Percentiles rank a stretch among this genome's conserved stretches.
Conservation (phyloP, 495 filamentous ascomycete species). For the Neurospora sp. region DNA sequence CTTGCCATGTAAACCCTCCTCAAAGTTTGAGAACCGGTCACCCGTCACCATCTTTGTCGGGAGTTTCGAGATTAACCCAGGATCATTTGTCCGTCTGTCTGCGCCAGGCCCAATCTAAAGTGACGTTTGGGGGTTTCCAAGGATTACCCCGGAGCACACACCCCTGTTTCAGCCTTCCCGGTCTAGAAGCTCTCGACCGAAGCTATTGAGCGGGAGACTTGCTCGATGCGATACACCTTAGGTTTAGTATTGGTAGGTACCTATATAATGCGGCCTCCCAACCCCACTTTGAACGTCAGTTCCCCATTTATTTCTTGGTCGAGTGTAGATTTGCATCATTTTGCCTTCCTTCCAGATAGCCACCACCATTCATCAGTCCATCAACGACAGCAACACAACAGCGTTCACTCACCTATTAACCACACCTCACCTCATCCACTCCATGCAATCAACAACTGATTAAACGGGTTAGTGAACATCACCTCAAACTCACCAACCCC, state of each 20-base stretch:
- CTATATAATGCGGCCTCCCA: background rate
- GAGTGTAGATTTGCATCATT: background rate
- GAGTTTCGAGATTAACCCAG: background rate
- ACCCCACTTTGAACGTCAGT: background rate
- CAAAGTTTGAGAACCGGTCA: background rate
- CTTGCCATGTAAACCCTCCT: background rate
- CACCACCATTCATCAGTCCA: background rate
- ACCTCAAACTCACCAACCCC: background rate
- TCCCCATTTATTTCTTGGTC: background rate
- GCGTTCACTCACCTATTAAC: background rate
- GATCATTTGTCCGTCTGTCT: background rate
- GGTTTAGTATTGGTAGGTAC: background rate
- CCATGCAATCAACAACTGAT: background rate
- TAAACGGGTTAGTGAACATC: background rate
- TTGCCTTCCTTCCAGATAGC: background rate
- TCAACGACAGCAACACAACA: background rate
- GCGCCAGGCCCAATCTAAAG: background rate
- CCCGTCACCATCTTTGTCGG: background rate
- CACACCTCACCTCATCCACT: background rate
- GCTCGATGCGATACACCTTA: background rate
- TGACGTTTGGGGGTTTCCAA: background rate
- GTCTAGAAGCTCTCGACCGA: background rate
- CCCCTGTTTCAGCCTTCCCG: background rate
- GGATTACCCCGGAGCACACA: background rate
- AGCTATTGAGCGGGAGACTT: background rate